Percentiles rank a stretch among this genome's conserved stretches.
Evolutionary conservation across 2,329 filamentous ascomycete species (phyloP).

Genomic region (Botryotinia convoluta): DNA sequence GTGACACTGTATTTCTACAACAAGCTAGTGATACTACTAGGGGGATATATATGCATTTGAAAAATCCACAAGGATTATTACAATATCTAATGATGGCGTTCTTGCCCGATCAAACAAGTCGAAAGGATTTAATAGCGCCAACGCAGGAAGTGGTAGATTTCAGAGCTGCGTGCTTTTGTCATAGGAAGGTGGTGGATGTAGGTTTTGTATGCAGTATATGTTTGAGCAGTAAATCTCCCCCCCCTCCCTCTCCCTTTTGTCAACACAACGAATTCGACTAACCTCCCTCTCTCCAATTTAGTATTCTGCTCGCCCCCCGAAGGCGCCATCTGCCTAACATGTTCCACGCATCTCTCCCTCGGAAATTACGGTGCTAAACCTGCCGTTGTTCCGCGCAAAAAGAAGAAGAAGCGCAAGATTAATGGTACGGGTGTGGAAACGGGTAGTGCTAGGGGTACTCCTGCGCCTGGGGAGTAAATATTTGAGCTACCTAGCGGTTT

Average conservation of each 20-base stretch:
- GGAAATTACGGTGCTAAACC: constrained; percentile 74
- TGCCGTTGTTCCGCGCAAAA: constrained; percentile 68
- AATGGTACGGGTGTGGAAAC: constrained; percentile 53
- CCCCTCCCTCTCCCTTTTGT: not conserved
- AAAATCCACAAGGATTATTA: constrained; percentile 68
- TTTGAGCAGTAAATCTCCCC: constrained; percentile 62
- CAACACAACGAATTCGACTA: constrained; percentile 7
- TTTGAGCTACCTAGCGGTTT: not conserved
- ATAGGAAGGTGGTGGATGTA: constrained; percentile 83
- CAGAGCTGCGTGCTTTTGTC: constrained; percentile 96
- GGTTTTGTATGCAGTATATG: constrained; percentile 97
- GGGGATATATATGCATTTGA: constrained; percentile 64
- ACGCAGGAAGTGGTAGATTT: constrained; percentile 90
- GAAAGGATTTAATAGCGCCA: constrained; percentile 69
- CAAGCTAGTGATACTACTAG: constrained; percentile 77
- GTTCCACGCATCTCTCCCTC: constrained; percentile 74
- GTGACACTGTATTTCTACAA: constrained; percentile 87
- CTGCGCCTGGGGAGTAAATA: constrained; percentile 43
- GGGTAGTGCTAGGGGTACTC: constrained; percentile 59
- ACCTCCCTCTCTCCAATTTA: constrained; percentile 27
- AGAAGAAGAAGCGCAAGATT: constrained; percentile 73
- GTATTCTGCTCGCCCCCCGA: constrained; percentile 71
- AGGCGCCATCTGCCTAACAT: constrained; percentile 74
- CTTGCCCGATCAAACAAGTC: constrained; percentile 65
- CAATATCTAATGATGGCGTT: constrained; percentile 96